Base-by-base conservation (phyloP, 305 asterid genomes). In the Fraxinus sp. region DNA sequence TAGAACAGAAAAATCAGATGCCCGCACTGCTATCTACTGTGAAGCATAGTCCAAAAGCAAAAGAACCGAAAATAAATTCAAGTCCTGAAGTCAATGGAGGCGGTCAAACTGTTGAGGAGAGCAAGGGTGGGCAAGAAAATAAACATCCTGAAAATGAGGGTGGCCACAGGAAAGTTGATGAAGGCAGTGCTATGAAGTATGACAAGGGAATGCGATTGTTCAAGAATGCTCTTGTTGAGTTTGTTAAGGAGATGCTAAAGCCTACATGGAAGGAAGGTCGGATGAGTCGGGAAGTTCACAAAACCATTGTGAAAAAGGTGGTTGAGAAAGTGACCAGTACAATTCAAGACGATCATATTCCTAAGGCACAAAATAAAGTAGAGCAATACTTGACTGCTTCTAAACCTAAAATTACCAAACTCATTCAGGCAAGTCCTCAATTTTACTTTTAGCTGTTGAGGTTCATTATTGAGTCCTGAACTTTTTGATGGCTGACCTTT, bases 181-280 rank as follows among this genome's bases (percentile, higher is more conserved):
- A 86, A 80, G 86, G 86, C 82, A 81, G 26, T 81, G 86, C 83
- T 75, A 89, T 83, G 86, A 95, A 92, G 92, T 96, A 94, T 83
- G 98, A 96, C 35, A 97, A 92, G 85, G 93, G 83, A 71, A 86
- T 84, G 88, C 96, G 98, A 20, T 59, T 92, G 57, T 95, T 97
- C 83, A 97, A 97, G 86, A 93, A 88, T 85, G 86, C 96, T 75
- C 95, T 97, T 24, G 81, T 97, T 64, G 98, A 95, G 86, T 88
- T 91, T 88, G 98, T 97, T 5, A 97, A 97, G 90, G 97, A 95
- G 83, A 90, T 92, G 75, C 79, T 97, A 83, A 97, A 93, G 89
- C 99, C 99, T 9, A 91, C 87, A 1, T 95, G 99, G 99, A 97
- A 95, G 84, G 97, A 93, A 93, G 99, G 98, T 32, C 82, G 83